phyloP scores from a whole-genome alignment of 768 basidiomycete species.

The Hypholoma fasciculare region DNA sequence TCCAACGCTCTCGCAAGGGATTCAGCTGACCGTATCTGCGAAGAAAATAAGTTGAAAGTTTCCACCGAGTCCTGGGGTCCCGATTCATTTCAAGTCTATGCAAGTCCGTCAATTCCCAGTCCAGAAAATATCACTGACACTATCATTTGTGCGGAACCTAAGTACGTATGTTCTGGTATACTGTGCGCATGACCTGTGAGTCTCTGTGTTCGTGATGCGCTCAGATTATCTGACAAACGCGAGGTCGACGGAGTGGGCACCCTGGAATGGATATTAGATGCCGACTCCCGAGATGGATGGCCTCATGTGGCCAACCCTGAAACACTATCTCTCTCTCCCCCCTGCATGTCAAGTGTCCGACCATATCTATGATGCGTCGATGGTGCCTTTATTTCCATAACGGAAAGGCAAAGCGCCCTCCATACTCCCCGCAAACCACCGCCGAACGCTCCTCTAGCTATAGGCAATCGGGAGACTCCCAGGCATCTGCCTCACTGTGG shows the following conservation, averaged over 20 bases:
- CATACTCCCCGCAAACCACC: neutral
- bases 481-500: no score
- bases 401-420: neutral
- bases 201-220: neutral
- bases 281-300: neutral
- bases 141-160: no score
- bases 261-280: conserved; percentile 3
- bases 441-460: neutral
- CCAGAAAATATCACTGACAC: no score
- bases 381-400: conserved; percentile 4
- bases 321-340: conserved; percentile 6
- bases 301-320: conserved; percentile 10
- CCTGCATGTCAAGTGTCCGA: conserved; percentile 6
- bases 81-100: no score
- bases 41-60: no score
- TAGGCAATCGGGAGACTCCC: neutral
- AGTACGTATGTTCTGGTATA: no score
- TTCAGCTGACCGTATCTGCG: no score
- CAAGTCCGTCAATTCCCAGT: no score
- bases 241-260: neutral
- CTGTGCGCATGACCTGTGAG: no score
- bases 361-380: conserved; percentile 1
- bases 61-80: no score
- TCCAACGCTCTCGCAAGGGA: no score
- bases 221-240: neutral